Percentiles rank a stretch among this genome's conserved stretches.
Conservation (phyloP, 495 filamentous ascomycete species). For the Amphirosellinia nigrospora region DNA sequence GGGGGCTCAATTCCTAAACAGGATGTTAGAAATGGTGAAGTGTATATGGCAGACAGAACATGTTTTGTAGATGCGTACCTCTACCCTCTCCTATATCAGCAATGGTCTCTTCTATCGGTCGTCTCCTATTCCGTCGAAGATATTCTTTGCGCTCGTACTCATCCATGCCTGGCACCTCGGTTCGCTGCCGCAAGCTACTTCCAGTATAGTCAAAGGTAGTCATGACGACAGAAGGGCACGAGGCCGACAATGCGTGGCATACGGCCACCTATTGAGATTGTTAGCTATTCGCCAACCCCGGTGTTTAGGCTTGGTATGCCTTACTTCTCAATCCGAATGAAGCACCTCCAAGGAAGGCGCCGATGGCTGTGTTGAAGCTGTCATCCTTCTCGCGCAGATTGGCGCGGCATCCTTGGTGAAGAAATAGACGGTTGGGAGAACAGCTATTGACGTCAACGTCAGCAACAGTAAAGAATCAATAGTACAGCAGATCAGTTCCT, state of each 20-base stretch:
- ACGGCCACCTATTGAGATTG: conserved; percentile 63
- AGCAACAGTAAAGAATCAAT: conserved; percentile 11
- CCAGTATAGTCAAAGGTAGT: conserved; percentile 80
- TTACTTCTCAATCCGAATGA: conserved; percentile 47
- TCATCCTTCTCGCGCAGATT: conserved; percentile 57
- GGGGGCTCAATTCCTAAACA: conserved; percentile 76
- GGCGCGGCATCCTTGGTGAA: conserved; percentile 63
- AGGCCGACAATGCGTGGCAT: conserved; percentile 82
- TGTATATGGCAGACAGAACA: neutral
- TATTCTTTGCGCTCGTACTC: conserved; percentile 81
- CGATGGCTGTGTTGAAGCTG: conserved; percentile 45
- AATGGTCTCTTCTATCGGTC: conserved; percentile 82
- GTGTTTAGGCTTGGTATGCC: neutral
- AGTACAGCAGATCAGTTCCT: conserved; percentile 18
- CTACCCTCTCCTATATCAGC: conserved; percentile 86
- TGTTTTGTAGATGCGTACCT: conserved; percentile 59
- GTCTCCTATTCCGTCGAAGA: conserved; percentile 74
- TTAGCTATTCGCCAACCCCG: neutral
- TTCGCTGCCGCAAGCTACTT: conserved; percentile 61
- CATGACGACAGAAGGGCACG: conserved; percentile 68
- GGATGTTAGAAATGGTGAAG: conserved; percentile 18
- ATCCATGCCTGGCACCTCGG: conserved; percentile 65
- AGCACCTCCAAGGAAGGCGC: conserved; percentile 48
- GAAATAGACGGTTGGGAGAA: conserved; percentile 78
- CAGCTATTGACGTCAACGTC: conserved; percentile 58